Evolutionary conservation across 2,329 filamentous ascomycete genomes (phyloP).

Genomic region (Blumeria hordei): DNA sequence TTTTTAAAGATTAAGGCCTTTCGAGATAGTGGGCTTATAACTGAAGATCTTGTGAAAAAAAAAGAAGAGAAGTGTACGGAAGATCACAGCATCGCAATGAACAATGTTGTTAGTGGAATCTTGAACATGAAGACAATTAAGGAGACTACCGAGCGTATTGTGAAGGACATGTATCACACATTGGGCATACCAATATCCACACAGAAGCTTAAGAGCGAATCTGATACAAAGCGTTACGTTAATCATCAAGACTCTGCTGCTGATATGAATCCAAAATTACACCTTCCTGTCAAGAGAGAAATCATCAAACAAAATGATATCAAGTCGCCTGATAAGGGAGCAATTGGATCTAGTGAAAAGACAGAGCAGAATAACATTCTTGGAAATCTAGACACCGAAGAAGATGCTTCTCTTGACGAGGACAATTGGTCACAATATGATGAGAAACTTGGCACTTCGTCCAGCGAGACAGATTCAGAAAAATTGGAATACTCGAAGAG

Average conservation of each 20-base stretch:
- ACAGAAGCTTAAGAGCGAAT: conserved; percentile 6
- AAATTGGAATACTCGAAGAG: conserved; percentile 7
- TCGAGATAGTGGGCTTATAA: conserved; percentile 20
- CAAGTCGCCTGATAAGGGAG: conserved; percentile 4
- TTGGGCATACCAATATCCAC: conserved; percentile 11
- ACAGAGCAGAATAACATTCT: neutral
- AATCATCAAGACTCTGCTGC: no score
- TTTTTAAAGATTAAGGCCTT: conserved; percentile 26
- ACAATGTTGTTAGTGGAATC: conserved; percentile 29
- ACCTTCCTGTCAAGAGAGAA: conserved; percentile 1
- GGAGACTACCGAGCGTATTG: conserved; percentile 20
- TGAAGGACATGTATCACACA: conserved; percentile 12
- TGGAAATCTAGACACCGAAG: conserved; percentile 7
- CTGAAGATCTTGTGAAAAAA: conserved; percentile 14
- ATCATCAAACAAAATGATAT: neutral
- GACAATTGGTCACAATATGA: conserved; percentile 12
- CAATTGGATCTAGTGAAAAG: conserved; percentile 6
- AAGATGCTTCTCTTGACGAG: conserved; percentile 7
- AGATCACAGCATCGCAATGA: conserved; percentile 15
- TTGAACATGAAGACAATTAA: conserved; percentile 28
- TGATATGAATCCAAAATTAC: no score
- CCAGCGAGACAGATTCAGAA: conserved; percentile 13
- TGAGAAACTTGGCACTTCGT: conserved; percentile 12
- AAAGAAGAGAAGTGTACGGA: conserved; percentile 8
- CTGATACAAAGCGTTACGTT: neutral